Evolutionary conservation across 208 protist genomes (phyloP).

Genomic region (Wallacemonas rigidus): DNA sequence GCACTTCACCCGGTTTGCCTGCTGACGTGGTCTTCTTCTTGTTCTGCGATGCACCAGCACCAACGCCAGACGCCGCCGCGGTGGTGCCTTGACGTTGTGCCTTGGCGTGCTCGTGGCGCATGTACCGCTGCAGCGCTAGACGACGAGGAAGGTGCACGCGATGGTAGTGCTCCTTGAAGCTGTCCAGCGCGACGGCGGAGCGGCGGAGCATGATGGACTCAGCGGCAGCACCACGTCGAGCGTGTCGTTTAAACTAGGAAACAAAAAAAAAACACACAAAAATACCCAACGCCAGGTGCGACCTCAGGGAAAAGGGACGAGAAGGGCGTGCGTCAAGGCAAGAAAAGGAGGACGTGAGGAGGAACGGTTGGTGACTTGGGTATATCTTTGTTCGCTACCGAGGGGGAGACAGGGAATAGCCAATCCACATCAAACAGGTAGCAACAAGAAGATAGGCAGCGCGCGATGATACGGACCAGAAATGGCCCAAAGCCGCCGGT

Average conservation of each 20-base stretch:
- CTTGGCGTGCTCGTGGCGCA: constrained; percentile 47
- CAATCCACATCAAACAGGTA: no score
- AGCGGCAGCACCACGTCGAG: neutral
- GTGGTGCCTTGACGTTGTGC: constrained; percentile 25
- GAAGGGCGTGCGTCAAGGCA: neutral
- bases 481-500: no score
- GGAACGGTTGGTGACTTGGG: no score
- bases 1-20: constrained; percentile 37
- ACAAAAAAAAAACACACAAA: neutral
- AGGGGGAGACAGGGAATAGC: no score
- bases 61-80: constrained; percentile 6
- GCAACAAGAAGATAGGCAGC: no score
- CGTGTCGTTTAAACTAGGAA: neutral
- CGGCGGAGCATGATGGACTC: constrained; percentile 54
- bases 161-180: constrained; percentile 91
- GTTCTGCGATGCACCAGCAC: neutral
- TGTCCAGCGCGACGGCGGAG: constrained; percentile 54
- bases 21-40: neutral
- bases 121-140: constrained; percentile 76
- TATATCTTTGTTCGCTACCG: no score
- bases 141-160: constrained; percentile 83
- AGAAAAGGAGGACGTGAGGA: no score
- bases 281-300: neutral
- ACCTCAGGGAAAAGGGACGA: neutral
- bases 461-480: no score